phyloP scores from a whole-genome alignment of 148 eudicot species.

The Fagopyrum homotropicum region DNA sequence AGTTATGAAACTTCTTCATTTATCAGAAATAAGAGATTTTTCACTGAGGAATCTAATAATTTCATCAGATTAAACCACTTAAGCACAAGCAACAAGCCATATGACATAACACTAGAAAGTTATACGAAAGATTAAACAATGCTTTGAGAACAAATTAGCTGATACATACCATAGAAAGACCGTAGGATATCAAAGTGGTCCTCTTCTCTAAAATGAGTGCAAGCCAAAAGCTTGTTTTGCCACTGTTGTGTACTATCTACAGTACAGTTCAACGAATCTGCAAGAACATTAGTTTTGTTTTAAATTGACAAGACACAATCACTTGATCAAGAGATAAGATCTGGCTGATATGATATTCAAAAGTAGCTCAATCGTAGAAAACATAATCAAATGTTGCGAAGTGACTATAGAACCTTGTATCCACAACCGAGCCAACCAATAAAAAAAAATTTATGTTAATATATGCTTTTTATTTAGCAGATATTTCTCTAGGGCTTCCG shows the following conservation, averaged over 20 bases:
- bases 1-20: too few relatives aligned
- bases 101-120: not conserved
- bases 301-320: not conserved
- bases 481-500: not conserved
- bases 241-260: slow-evolving; percentile 19
- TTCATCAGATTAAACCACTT: not conserved
- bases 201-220: slow-evolving; percentile 20
- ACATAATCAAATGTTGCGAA: not conserved
- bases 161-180: slow-evolving; percentile 45
- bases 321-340: not conserved
- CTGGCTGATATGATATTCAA: not conserved
- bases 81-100: not conserved
- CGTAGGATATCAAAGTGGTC: slow-evolving; percentile 42
- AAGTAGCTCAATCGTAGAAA: not conserved
- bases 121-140: not conserved
- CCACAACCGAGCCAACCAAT: not conserved
- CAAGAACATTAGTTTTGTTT: not conserved
- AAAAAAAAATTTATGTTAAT: not conserved
- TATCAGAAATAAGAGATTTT: not conserved
- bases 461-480: not conserved
- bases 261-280: not conserved
- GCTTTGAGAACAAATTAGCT: not conserved
- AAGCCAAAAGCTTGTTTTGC: slow-evolving; percentile 24
- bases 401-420: not conserved
- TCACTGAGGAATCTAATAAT: not conserved